These are phyloP conservation scores for Pascua sp. DNA, from an alignment of 1,284 basidiomycete genomes.

Conservation along the genomic window DNA sequence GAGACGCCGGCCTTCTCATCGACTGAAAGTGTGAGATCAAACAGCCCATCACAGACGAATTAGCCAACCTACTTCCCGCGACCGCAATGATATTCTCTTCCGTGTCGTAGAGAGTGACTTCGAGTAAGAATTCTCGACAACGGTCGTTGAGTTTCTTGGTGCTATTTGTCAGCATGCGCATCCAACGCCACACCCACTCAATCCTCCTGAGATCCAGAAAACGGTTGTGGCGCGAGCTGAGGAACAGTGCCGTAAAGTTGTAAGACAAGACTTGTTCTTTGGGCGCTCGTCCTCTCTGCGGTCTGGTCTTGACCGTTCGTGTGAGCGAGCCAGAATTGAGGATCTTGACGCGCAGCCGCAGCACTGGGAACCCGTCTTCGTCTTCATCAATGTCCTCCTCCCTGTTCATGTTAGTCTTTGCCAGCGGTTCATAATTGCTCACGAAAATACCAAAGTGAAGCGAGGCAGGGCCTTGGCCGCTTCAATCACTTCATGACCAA, in stretches of 20 bases:
- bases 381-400: neutral
- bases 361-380: slow-evolving; percentile 11
- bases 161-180: slow-evolving; percentile 12
- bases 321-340: slow-evolving; percentile 1
- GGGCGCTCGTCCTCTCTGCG: neutral
- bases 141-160: slow-evolving; percentile 17
- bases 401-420: neutral
- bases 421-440: neutral
- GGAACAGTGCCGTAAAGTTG: slow-evolving; percentile 17
- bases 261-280: slow-evolving; percentile 2
- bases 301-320: neutral
- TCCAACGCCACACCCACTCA: slow-evolving; percentile 1
- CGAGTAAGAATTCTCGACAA: slow-evolving; percentile 14
- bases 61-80: slow-evolving; percentile 20
- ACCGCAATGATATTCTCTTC: slow-evolving; percentile 23
- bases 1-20: slow-evolving; percentile 38
- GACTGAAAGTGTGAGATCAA: slow-evolving; percentile 19
- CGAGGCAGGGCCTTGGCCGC: slow-evolving; percentile 19
- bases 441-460: slow-evolving; percentile 21
- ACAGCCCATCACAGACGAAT: neutral
- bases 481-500: slow-evolving; percentile 22
- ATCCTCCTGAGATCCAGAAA: slow-evolving; percentile 14
- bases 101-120: slow-evolving; percentile 16
- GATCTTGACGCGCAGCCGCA: slow-evolving; percentile 6
- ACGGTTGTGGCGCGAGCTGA: slow-evolving; percentile 17